A percentile compares a stretch with the other conserved stretches of the same genome.
phyloP scores from a whole-genome alignment of 768 basidiomycete species.

The Pisolithus tinctorius region DNA sequence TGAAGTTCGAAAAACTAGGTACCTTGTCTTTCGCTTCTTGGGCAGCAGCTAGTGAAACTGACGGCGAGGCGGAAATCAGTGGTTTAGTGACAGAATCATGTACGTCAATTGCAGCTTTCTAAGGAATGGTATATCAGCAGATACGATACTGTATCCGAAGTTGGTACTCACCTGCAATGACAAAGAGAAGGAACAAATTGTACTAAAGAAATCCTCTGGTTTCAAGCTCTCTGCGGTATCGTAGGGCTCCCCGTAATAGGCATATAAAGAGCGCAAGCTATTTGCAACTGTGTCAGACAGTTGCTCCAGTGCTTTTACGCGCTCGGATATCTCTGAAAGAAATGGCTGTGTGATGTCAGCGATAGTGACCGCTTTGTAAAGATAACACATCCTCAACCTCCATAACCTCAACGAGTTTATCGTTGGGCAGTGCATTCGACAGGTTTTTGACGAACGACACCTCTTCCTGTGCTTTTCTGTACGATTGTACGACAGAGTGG shows the following conservation, averaged over 20 bases:
- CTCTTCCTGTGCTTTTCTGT: constrained; percentile 53
- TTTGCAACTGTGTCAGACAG: constrained; percentile 50
- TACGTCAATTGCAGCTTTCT: constrained; percentile 71
- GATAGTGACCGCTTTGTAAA: not conserved
- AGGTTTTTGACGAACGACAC: constrained; percentile 35
- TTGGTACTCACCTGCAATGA: constrained; percentile 50
- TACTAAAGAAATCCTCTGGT: constrained; percentile 77
- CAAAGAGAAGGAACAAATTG: constrained; percentile 68
- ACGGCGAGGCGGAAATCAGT: not conserved
- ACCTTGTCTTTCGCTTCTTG: not conserved
- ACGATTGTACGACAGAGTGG: constrained; percentile 48
- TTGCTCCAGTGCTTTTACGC: constrained; percentile 59
- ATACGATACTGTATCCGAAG: not conserved
- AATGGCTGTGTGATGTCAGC: constrained; percentile 20
- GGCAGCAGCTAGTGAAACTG: not conserved
- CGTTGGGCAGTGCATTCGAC: constrained; percentile 31
- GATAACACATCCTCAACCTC: constrained; percentile 34
- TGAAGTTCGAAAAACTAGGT: not conserved
- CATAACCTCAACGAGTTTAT: constrained; percentile 67
- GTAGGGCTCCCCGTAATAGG: constrained; percentile 75
- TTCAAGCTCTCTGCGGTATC: constrained; percentile 58
- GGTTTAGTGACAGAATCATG: constrained; percentile 32
- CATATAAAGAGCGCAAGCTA: constrained; percentile 54
- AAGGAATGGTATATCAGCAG: not conserved
- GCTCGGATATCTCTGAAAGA: constrained; percentile 33